phyloP scores from a whole-genome alignment of 176 grass and related monocot species.

The Ampelocalamus luodianensis region DNA sequence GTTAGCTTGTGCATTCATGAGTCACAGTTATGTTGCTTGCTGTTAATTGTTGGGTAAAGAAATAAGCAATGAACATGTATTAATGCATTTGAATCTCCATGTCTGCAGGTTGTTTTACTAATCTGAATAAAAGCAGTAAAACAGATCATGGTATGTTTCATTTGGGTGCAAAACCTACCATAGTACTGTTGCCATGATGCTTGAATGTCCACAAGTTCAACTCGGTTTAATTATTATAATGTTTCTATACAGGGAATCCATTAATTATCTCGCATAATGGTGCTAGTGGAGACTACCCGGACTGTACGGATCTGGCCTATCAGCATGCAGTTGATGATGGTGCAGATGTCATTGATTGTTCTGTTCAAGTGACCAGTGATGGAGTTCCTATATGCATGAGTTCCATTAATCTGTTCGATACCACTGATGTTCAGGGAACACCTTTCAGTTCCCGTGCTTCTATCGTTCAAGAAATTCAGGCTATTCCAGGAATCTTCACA shows the following conservation, averaged over 20 bases:
- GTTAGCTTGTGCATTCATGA: too few species aligned
- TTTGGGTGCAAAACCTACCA: conserved; percentile 23
- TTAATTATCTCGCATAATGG: conserved; percentile 85
- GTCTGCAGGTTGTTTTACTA: conserved; percentile 76
- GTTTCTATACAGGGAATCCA: conserved; percentile 52
- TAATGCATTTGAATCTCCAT: conserved; percentile 47
- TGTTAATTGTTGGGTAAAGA: neutral
- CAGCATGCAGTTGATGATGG: conserved; percentile 61
- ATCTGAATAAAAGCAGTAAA: conserved; percentile 51
- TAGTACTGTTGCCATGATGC: conserved; percentile 13
- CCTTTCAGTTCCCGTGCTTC: conserved; percentile 41
- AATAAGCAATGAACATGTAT: neutral
- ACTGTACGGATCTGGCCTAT: conserved; percentile 83
- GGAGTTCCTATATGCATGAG: conserved; percentile 82
- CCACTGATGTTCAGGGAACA: conserved; percentile 61
- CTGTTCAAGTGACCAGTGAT: conserved; percentile 76
- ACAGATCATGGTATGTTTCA: conserved; percentile 68
- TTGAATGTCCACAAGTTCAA: conserved; percentile 11
- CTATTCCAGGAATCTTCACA: conserved; percentile 61
- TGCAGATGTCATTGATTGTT: conserved; percentile 90
- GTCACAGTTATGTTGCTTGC: too few species aligned
- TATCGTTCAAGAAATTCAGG: conserved; percentile 40
- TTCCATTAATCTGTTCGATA: conserved; percentile 55
- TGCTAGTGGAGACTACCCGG: conserved; percentile 79
- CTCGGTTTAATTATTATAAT: conserved; percentile 20